Base-by-base conservation (phyloP, 208 protist genomes). In the Plasmodiophora brassicae region DNA sequence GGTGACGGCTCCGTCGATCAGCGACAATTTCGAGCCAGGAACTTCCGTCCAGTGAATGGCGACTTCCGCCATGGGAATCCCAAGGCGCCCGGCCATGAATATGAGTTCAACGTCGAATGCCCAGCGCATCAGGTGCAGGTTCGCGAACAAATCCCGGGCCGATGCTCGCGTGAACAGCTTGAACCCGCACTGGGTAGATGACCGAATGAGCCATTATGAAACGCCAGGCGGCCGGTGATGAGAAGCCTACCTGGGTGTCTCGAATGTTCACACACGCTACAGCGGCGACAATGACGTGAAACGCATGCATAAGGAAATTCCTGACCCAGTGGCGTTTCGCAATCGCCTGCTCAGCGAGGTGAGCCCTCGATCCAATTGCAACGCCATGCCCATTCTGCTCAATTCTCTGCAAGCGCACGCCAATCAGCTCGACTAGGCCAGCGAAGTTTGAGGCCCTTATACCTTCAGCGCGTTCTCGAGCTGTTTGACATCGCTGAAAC, bases 81-180 rank as follows among this genome's bases (percentile, higher is more conserved):
- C 0, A 44, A 50, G 39, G 0, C 45, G 38, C 43, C 45, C 0
- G 0, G 60, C 87, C 46, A 91, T 46, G 46, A 91, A 86, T 10
- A 91, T 46, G 10, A 91, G 45, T 38, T 91, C 89, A 8, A 89
- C 83, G 57, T 91, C 89, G 71, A 91, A 91, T 28, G 87, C 87
- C 89, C 89, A 91, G 8, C 89, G 0, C 32, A 43, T 38, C 43
- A 91, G 54, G 60, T 89, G 89, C n/a, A 88, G 86, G 45, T 91
- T 88, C 22, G 45, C 25, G 45, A 91, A 91, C 10, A 89, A 41
- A 25, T 0, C 39, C 25, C 20, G 50, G 0, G 43, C 54, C 8
- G 89, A 50, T 32, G 44, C 87, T 10, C 89, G 28, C 28, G 85
- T 46, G 45, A 91, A 91, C 0, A 91, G 78, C 46, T 91, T 91